These are phyloP conservation scores for Raphanus sativus DNA, from an alignment of 345 rosid genomes.

Conservation along the genomic window DNA sequence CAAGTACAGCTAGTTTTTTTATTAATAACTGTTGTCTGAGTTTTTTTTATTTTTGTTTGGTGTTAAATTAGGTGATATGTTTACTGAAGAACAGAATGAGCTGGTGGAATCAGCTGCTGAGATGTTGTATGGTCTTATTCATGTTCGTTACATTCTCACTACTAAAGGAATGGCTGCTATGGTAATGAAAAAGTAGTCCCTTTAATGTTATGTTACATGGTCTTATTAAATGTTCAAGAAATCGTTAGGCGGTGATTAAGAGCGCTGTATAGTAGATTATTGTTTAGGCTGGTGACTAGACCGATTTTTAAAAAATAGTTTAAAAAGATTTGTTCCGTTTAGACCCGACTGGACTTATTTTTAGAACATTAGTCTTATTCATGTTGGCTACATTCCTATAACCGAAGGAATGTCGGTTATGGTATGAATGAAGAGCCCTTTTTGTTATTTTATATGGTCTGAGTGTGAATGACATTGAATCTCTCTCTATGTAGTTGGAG, in stretches of 20 bases:
- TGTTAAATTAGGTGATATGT: constrained; percentile 70
- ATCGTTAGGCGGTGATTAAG: no score
- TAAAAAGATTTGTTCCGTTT: no score
- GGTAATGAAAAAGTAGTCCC: constrained; percentile 44
- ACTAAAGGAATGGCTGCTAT: constrained; percentile 95
- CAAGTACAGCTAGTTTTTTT: not conserved
- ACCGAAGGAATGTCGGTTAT: constrained; percentile 93
- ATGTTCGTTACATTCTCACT: constrained; percentile 81
- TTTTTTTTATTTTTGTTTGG: not conserved
- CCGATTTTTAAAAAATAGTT: no score
- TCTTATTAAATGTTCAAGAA: not conserved
- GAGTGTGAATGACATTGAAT: constrained; percentile 10
- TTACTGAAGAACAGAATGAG: constrained; percentile 95
- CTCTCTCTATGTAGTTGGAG: constrained; percentile 57
- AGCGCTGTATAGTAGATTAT: no score
- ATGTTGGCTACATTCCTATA: constrained; percentile 79
- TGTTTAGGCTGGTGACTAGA: no score
- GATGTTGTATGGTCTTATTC: constrained; percentile 95
- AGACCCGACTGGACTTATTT: no score
- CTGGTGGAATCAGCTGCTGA: constrained; percentile 96
- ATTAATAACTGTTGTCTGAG: not conserved
- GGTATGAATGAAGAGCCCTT: constrained; percentile 45
- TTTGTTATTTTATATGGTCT: not conserved
- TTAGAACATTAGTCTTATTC: constrained; percentile 57
- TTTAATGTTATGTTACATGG: not conserved